phyloP scores from a whole-genome alignment of 2,329 filamentous ascomycete genomes.

The Botrytis medusae region DNA sequence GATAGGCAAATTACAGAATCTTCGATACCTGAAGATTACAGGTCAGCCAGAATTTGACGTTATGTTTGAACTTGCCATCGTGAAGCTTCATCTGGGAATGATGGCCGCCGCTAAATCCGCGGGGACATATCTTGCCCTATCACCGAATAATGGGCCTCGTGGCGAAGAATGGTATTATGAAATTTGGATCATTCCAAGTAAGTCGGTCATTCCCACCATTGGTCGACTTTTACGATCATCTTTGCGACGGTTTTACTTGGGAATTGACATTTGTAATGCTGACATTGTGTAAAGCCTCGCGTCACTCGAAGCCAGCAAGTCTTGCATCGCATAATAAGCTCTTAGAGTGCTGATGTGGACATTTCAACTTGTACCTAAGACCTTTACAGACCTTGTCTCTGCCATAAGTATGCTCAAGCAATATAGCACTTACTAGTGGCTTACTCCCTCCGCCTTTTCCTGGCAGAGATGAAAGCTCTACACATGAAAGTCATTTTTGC shows the following conservation, averaged over 20 bases:
- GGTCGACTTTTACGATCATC: not conserved
- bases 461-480: not conserved
- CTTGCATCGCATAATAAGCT: slow-evolving; percentile 2
- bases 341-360: not conserved
- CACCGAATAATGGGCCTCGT: slow-evolving; percentile 20
- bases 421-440: not conserved
- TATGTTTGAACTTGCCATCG: slow-evolving; percentile 20
- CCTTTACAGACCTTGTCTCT: not conserved
- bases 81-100: slow-evolving; percentile 21
- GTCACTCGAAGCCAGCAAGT: slow-evolving; percentile 3
- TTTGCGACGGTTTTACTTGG: not conserved
- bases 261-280: not conserved
- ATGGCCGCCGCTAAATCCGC: slow-evolving; percentile 14
- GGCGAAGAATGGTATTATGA: slow-evolving; percentile 22
- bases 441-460: not conserved
- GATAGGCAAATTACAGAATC: slow-evolving; percentile 15
- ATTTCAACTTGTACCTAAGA: not conserved
- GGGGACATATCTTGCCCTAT: slow-evolving; percentile 6
- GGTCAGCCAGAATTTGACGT: slow-evolving; percentile 17
- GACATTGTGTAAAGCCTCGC: not conserved
- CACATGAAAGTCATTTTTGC: not conserved
- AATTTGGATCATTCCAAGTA: slow-evolving; percentile 22
- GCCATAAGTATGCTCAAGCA: not conserved
- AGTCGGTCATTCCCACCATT: not conserved
- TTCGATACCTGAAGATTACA: slow-evolving; percentile 19